Evolutionary conservation across 139 green algal species (phyloP), one percentile per base, ranked within the genome.

Genomic region (Zygnema circumcarinatum): DNA sequence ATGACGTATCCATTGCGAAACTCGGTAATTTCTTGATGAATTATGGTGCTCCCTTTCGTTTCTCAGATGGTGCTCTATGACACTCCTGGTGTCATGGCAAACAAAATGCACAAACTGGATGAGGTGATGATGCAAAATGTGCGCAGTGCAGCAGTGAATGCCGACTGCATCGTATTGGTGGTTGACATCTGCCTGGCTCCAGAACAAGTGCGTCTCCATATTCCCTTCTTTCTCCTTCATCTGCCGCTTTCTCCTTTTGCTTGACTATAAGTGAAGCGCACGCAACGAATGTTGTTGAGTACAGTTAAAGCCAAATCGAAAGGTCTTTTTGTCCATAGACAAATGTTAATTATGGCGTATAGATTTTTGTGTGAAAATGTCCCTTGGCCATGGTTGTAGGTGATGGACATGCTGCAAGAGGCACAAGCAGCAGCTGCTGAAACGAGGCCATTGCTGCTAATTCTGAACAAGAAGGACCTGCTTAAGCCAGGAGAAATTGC

Each of bases 61-160:
- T 62, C 16, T 62, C 95, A 98, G 91, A 95, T 96, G 76, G 94
- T 98, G 32, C 93, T 99, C 42, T 94, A 98, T 40, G 96, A 99
- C 89, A 98, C 96, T 0, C 96, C 96, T 0, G 96, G 96, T 32
- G 93, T 98, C 82, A 96, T 98, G 0, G n/a, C 79, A 38, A 73
- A 93, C 62, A 91, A 94, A 87, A 88, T 90, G 41, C 96, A 94
- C 86, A 94, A 95, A 87, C 91, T 99, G 41, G 96, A 99, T 74
- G 93, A 96, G 79, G 87, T 94, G 20, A 99, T 99, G 96, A 98
- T 98, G 96, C 90, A 88, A 0, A 93, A 92, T 1, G 95, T 99
- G 67, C 85, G 94, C 22, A 89, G 86, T 33, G 93, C 94, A 31
- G 92, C 96, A 31, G 91, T 93, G 33, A 95, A 97, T 41, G 91